Percentiles rank a stretch among this genome's conserved stretches.
phyloP scores from a whole-genome alignment of 2,329 filamentous ascomycete genomes.

The Pseudocercospora cruenta region DNA sequence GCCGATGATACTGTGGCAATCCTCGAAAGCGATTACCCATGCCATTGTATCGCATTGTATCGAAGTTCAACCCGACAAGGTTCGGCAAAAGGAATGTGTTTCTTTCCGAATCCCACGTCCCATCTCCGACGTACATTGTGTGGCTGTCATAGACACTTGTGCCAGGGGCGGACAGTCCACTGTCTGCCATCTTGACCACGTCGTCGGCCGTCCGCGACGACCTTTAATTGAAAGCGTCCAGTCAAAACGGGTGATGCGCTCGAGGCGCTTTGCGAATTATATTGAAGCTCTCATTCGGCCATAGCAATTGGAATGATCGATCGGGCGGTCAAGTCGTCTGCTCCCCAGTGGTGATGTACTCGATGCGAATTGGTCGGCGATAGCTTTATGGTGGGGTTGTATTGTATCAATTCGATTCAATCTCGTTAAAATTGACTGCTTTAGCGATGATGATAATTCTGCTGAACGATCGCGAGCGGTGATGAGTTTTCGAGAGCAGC shows the following conservation, averaged over 20 bases:
- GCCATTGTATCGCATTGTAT: slow-evolving; percentile 84
- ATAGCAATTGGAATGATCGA: neutral
- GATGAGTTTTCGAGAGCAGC: neutral
- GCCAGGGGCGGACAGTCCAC: slow-evolving; percentile 66
- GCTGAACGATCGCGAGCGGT: neutral
- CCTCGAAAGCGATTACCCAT: slow-evolving; percentile 81
- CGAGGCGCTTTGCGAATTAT: neutral
- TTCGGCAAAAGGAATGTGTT: slow-evolving; percentile 81
- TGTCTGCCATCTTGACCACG: slow-evolving; percentile 32
- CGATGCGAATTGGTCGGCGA: neutral
- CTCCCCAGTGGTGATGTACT: neutral
- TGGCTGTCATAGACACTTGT: slow-evolving; percentile 73
- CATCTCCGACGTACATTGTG: slow-evolving; percentile 77
- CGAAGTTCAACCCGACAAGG: slow-evolving; percentile 74
- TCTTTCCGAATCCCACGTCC: slow-evolving; percentile 78
- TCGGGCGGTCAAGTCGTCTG: neutral
- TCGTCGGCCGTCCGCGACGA: slow-evolving; percentile 7
- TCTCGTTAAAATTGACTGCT: neutral
- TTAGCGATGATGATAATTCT: neutral
- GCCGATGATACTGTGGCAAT: slow-evolving; percentile 68
- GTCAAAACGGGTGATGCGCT: slow-evolving; percentile 2
- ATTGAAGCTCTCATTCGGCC: neutral
- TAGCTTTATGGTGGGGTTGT: neutral
- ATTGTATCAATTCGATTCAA: neutral
- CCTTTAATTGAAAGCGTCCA: neutral